Base-by-base conservation (phyloP, 768 basidiomycete species). In the Collybia nuda region DNA sequence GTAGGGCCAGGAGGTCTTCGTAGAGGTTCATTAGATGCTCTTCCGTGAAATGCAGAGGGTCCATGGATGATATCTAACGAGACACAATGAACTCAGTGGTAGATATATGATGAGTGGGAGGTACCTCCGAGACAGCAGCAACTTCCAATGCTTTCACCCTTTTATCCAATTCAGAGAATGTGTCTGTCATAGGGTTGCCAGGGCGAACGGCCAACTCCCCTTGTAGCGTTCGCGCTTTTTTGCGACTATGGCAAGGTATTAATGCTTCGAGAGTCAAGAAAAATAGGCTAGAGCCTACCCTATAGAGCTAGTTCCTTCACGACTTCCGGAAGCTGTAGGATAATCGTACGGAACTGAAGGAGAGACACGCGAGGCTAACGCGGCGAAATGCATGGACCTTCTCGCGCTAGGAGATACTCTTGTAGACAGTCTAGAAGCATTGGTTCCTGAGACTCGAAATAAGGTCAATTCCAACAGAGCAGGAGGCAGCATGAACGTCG, bases 1-100 rank as follows among this genome's bases (percentile, higher is more conserved):
- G 66, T 23, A 72, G 61, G 18, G 71, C 68, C 19, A 78, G 67
- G 17, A 79, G 59, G 49, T 78, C 75, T 49, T 76, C 69, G 51
- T 80, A 80, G 39, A 80, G 53, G 1, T 60, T 47, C 39, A 72
- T 37, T 3, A 80, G 59, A 8, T 76, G 74, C 17, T 71, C 68
- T 54, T 80, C 78, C 1, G 70, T 67, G 51, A 73, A 80, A 2
- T 62, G 54, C 7, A 67, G 63, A 1, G 65, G 51, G 21, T 71
- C 71, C 5, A 65, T 45, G 24, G 63, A 61, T 11, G 63, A 52
- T 48, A 64, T 62, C 76, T 77, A 44, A 32, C 36, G 5, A 39
- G 7, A 5, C 6, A 41, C 23, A 17, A 47, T 21, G 21, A 45
- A 12, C 38, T 39, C 53, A 21, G 19, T 18, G 17, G 19, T 14